Percentiles rank a stretch among this genome's conserved stretches.
Conservation (phyloP, 495 filamentous ascomycete genomes). For the Diplogelasinospora grovesii region DNA sequence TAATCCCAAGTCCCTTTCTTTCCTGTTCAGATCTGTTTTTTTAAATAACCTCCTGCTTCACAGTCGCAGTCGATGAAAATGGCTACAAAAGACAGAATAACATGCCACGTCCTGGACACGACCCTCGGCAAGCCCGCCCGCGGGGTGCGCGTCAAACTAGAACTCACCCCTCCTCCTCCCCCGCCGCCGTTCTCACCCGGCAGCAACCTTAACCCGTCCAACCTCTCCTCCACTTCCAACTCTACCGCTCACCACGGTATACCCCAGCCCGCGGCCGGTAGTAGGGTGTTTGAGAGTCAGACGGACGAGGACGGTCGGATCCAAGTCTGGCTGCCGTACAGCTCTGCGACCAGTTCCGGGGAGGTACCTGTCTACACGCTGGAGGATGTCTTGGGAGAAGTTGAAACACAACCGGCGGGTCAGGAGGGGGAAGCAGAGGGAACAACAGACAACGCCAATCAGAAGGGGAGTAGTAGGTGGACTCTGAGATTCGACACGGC, state of each 20-base stretch:
- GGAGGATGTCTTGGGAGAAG: conserved; percentile 38
- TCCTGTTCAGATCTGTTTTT: no score
- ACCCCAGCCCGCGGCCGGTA: conserved; percentile 22
- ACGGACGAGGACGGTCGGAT: conserved; percentile 89
- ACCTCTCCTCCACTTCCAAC: conserved; percentile 1
- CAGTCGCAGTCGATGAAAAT: no score
- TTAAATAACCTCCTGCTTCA: no score
- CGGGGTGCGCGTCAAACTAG: conserved; percentile 70
- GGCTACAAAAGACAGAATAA: conserved; percentile 43
- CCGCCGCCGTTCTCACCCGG: conserved; percentile 21
- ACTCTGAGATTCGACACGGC: conserved; percentile 72
- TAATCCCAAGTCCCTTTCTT: neutral
- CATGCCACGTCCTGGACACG: conserved; percentile 60
- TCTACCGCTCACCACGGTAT: conserved; percentile 9
- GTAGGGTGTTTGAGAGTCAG: conserved; percentile 54
- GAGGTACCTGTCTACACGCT: conserved; percentile 48
- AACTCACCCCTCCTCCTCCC: conserved; percentile 55
- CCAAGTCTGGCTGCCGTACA: conserved; percentile 61
- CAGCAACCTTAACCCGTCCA: no score
- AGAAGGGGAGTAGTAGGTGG: conserved; percentile 46
- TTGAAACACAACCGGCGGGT: no score
- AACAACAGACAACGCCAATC: conserved; percentile 9
- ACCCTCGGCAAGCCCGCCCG: conserved; percentile 57
- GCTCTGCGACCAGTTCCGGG: conserved; percentile 33
- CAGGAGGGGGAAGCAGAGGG: no score